Evolutionary conservation across 2,329 filamentous ascomycete genomes (phyloP), one percentile per base, ranked within the genome.

Genomic region (Apiospora aurea): DNA sequence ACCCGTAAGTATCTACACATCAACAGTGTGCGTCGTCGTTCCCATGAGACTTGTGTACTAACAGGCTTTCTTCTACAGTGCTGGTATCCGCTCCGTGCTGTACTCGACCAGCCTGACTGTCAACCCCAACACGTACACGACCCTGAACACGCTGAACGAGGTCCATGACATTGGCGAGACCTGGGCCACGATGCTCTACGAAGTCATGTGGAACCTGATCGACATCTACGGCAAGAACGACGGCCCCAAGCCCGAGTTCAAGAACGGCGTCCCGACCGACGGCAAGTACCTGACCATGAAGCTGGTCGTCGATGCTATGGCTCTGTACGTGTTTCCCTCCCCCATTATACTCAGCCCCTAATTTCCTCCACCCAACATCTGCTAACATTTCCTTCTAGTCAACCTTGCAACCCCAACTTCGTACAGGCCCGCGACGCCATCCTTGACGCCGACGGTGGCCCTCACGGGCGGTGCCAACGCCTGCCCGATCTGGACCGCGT

Each of bases 151-250:
- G 16, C 76, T 79, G 70, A 82, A 85, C 75, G 75, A 77, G 29
- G 80, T 84, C 49, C 85, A 87, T 78, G 79, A 81, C 69, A 84
- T 85, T 69, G 85, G 85, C 41, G 84, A 83, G 67, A 81, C 87
- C 72, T 87, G 86, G 86, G 83, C 84, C 0, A 84, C 81, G 0
- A 86, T 86, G 78, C 81, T 87, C 7, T 87, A 88, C 79, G 86
- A 87, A 75, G 80, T 87, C n/a, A 77, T 87, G 72, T 87, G 86
- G 86, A 87, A 87, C 77, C 78, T 87, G 71, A 85, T 87, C 71
- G 86, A 87, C 74, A 84, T 85, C 78, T 78, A 85, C 75, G 86
- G 86, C 71, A 85, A 86, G 79, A 86, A 84, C 72, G 80, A 82
- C 70, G 81, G 75, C 0, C 74, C 75, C 38, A 77, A 78, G 64